Evolutionary conservation across 2,329 filamentous ascomycete genomes (phyloP), one percentile per base, ranked within the genome.

Genomic region (Penicillium sp.): DNA sequence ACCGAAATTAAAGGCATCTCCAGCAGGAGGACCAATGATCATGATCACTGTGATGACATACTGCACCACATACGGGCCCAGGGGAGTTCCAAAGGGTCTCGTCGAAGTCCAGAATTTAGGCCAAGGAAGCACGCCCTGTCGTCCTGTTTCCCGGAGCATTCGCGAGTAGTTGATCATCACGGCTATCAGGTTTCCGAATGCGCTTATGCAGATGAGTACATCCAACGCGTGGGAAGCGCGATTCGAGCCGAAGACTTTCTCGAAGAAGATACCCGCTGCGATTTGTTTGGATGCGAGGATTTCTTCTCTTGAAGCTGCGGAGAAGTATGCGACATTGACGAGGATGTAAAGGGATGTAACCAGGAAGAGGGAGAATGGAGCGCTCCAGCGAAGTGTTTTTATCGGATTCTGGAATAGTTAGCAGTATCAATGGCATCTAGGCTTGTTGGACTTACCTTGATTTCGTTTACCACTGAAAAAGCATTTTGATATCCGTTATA

Each of bases 1-100:
- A 74, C 77, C 69, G 54, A 84, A 84, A 48, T 78, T 76, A 61
- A 85, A 85, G 0, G 81, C 82, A 58, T 85, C 81, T 1, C 82
- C 81, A 0, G 79, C 78, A 0, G 81, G 80, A 0, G 79, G 75
- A 0, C 76, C 79, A 0, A 80, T 58, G 28, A 84, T 82, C 76
- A 84, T 80, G 36, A 84, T 55, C 2, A 79, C 59, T 0, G 81
- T 84, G 47, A 81, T 61, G 0, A 55, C 56, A 77, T 78, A 84
- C 58, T 81, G 80, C 3, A 84, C 52, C 2, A 74, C 42, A 49
- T 82, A 82, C 0, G 81, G 80, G 0, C 79, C 80, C 0, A 82
- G 56, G 0, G 81, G 80, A 0, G 82, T 85, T 1, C 80, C 81
- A 46, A 84, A 84, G 0, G 81, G 82, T 45, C 72, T 74, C 0